phyloP scores from a whole-genome alignment of 2,329 filamentous ascomycete species.

The Mycogone perniciosa region DNA sequence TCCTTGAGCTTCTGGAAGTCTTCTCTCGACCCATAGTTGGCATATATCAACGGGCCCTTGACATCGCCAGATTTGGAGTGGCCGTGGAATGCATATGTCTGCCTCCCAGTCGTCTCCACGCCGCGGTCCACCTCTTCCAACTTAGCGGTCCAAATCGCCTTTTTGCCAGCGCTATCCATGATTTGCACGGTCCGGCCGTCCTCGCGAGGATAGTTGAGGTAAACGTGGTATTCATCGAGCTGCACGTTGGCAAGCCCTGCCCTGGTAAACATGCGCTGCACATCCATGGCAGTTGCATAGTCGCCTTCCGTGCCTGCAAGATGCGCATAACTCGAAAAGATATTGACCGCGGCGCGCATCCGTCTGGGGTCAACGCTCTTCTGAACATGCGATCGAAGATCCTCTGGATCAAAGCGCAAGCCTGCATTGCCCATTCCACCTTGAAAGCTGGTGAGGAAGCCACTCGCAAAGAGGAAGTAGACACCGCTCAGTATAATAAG shows the following conservation, averaged over 20 bases:
- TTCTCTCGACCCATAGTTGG: constrained; percentile 79
- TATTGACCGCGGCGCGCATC: constrained; percentile 66
- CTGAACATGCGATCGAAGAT: constrained; percentile 69
- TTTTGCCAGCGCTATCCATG: constrained; percentile 56
- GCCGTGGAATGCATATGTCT: constrained; percentile 79
- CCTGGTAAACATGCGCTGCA: constrained; percentile 67
- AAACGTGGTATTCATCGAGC: constrained; percentile 77
- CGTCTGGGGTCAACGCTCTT: constrained; percentile 61
- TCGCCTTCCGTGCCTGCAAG: constrained; percentile 93
- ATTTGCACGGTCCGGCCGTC: constrained; percentile 78
- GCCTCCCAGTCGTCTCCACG: constrained; percentile 53
- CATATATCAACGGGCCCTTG: constrained; percentile 80
- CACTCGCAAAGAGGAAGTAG: constrained; percentile 80
- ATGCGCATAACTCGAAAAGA: constrained; percentile 80
- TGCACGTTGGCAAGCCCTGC: constrained; percentile 69
- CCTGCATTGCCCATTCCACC: constrained; percentile 54
- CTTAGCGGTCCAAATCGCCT: constrained; percentile 67
- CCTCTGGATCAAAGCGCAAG: constrained; percentile 73
- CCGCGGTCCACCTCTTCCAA: constrained; percentile 73
- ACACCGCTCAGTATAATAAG: constrained; percentile 69
- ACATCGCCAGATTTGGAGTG: constrained; percentile 83
- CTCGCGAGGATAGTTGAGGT: constrained; percentile 80
- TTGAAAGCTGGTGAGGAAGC: constrained; percentile 65
- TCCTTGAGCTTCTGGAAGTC: constrained; percentile 73
- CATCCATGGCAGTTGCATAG: constrained; percentile 76